Percentiles rank a stretch among this genome's conserved stretches.
Evolutionary conservation across 2,329 filamentous ascomycete genomes (phyloP).

Genomic region (Colletotrichum nymphaeae): DNA sequence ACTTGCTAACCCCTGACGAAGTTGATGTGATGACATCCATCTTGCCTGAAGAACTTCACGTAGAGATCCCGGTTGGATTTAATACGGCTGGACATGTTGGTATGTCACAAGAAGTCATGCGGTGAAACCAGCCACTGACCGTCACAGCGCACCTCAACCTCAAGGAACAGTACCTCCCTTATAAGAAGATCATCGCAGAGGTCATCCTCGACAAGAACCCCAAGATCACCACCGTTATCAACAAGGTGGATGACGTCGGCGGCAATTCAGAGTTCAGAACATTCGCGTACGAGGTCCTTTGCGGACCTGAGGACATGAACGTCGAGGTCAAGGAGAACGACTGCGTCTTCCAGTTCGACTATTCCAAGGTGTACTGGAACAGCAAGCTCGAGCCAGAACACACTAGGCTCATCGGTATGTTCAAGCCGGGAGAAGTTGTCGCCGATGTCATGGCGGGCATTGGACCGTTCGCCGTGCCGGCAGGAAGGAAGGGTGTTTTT

Average conservation of each 20-base stretch:
- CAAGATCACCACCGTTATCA: slow-evolving; percentile 87
- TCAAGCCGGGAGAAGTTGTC: slow-evolving; percentile 87
- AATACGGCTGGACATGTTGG: slow-evolving; percentile 89
- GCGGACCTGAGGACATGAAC: slow-evolving; percentile 83
- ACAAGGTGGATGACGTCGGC: slow-evolving; percentile 92
- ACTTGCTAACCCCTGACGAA: slow-evolving; percentile 43
- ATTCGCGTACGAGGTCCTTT: slow-evolving; percentile 91
- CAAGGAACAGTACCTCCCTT: slow-evolving; percentile 82
- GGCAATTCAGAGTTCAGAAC: slow-evolving; percentile 88
- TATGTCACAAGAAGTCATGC: slow-evolving; percentile 50
- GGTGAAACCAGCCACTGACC: slow-evolving; percentile 30
- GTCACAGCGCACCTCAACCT: slow-evolving; percentile 86
- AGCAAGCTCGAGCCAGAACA: slow-evolving; percentile 91
- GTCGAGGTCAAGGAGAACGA: slow-evolving; percentile 85
- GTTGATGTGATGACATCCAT: slow-evolving; percentile 87
- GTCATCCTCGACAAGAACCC: slow-evolving; percentile 92
- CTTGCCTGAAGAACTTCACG: slow-evolving; percentile 81
- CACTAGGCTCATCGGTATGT: slow-evolving; percentile 79
- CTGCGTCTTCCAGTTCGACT: slow-evolving; percentile 93
- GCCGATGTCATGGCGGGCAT: slow-evolving; percentile 98
- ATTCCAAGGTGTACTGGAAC: slow-evolving; percentile 98
- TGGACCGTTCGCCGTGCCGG: slow-evolving; percentile 92
- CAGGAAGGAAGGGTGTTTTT: slow-evolving; percentile 89
- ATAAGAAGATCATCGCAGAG: slow-evolving; percentile 86
- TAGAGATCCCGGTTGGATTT: slow-evolving; percentile 87